phyloP scores from a whole-genome alignment of 2,329 filamentous ascomycete genomes.

The Botrytis deweyae region DNA sequence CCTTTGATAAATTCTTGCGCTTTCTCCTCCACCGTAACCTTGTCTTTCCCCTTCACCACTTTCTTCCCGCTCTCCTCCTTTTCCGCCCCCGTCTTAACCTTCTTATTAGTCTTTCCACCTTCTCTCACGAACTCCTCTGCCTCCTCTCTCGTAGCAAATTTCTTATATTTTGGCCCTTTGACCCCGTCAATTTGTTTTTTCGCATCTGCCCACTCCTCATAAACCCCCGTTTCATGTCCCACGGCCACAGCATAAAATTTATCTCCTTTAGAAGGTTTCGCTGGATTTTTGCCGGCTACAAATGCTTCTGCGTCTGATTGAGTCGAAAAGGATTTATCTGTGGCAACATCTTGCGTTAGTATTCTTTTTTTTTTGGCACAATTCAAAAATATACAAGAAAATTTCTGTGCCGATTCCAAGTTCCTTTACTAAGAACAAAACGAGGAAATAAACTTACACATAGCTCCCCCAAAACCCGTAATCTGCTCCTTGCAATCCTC shows the following conservation, averaged over 20 bases:
- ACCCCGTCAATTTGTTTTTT: conserved; percentile 72
- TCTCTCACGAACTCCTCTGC: conserved; percentile 72
- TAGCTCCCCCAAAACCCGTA: conserved; percentile 60
- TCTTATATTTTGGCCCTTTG: conserved; percentile 68
- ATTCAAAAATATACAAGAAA: conserved; percentile 18
- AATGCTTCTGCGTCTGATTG: conserved; percentile 77
- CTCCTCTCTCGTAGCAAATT: conserved; percentile 65
- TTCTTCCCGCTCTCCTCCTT: conserved; percentile 26
- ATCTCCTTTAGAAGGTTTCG: conserved; percentile 36
- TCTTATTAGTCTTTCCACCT: conserved; percentile 36
- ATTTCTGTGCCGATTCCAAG: not conserved
- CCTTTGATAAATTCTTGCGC: conserved; percentile 34
- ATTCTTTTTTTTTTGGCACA: not conserved
- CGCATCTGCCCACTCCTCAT: conserved; percentile 66
- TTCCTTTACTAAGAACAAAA: not conserved
- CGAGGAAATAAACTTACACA: conserved; percentile 54
- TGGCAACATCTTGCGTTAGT: not conserved
- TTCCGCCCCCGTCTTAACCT: conserved; percentile 35
- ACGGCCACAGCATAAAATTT: conserved; percentile 62
- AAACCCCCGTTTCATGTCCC: conserved; percentile 59
- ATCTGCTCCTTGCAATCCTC: conserved; percentile 61
- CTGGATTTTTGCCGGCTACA: conserved; percentile 57
- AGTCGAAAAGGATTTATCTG: conserved; percentile 78
- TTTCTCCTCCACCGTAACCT: conserved; percentile 3
- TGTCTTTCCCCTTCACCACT: conserved; percentile 21